phyloP scores from a whole-genome alignment of 2,329 filamentous ascomycete species.

The Sclerotinia spermophila region DNA sequence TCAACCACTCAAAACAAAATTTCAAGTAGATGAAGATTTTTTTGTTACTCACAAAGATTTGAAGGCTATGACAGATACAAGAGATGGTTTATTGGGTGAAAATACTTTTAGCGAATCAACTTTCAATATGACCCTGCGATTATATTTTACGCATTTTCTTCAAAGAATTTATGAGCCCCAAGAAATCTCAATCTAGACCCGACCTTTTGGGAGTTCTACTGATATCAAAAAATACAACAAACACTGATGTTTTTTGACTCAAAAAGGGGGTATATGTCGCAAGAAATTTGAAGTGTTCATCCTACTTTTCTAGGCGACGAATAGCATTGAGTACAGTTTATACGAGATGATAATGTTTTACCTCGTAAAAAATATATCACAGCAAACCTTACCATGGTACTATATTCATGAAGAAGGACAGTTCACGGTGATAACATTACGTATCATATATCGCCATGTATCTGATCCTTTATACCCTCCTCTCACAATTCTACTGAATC shows the following conservation, averaged over 20 bases:
- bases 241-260: background rate
- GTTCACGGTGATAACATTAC: background rate
- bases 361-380: background rate
- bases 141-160: background rate
- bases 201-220: background rate
- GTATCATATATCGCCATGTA: background rate
- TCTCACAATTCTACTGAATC: background rate
- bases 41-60: background rate
- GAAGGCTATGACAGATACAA: fast-evolving
- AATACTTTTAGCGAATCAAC: no score
- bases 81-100: background rate
- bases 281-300: background rate
- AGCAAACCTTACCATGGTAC: no score
- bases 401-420: background rate
- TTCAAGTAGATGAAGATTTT: background rate
- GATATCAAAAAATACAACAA: background rate
- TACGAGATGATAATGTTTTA: background rate
- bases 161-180: background rate
- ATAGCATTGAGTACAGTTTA: background rate
- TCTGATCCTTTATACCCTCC: no score
- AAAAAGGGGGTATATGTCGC: background rate
- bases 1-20: background rate
- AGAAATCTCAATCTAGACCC: background rate
- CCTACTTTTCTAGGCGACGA: background rate
- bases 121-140: no score